Percentiles rank a stretch among this genome's conserved stretches.
phyloP scores from a whole-genome alignment of 2,329 filamentous ascomycete species.

The Aspergillus japonicus region DNA sequence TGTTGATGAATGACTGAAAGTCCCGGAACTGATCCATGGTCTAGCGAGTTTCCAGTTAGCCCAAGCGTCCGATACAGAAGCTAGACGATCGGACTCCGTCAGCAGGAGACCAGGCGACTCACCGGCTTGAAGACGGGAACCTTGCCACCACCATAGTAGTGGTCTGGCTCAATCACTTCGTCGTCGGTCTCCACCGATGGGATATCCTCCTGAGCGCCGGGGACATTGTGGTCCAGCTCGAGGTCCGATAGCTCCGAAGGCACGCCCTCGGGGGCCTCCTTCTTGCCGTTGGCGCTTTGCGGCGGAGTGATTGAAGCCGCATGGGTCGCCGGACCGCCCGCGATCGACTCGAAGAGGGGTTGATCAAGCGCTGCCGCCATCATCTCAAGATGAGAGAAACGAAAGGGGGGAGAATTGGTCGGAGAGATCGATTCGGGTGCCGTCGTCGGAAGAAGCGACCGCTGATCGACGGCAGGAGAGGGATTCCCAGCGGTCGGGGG shows the following conservation, averaged over 20 bases:
- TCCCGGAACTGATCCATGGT: constrained; percentile 93
- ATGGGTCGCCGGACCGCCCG: constrained; percentile 24
- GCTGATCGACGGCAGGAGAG: constrained; percentile 44
- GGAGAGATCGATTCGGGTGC: constrained; percentile 22
- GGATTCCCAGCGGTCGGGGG: constrained; percentile 45
- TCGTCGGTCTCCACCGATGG: constrained; percentile 59
- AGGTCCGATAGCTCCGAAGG: constrained; percentile 44
- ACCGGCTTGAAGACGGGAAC: constrained; percentile 91
- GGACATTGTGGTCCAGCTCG: constrained; percentile 36
- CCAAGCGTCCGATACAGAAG: not conserved
- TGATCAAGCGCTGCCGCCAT: constrained; percentile 39
- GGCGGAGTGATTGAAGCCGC: constrained; percentile 44
- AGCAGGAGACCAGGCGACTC: constrained; percentile 36
- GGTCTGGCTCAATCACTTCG: constrained; percentile 76
- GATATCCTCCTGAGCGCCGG: constrained; percentile 26
- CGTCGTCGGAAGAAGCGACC: constrained; percentile 44
- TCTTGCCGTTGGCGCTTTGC: constrained; percentile 46
- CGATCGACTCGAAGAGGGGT: constrained; percentile 27
- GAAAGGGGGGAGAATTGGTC: constrained; percentile 11
- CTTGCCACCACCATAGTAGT: constrained; percentile 78
- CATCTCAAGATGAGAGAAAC: constrained; percentile 19
- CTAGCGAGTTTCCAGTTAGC: constrained; percentile 31
- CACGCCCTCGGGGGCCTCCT: constrained; percentile 43
- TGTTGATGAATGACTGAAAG: constrained; percentile 88
- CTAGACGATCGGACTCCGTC: not conserved